A percentile compares a stretch with the other conserved stretches of the same genome.
phyloP scores from a whole-genome alignment of 345 rosid genomes.

The Dipteronia sinensis region DNA sequence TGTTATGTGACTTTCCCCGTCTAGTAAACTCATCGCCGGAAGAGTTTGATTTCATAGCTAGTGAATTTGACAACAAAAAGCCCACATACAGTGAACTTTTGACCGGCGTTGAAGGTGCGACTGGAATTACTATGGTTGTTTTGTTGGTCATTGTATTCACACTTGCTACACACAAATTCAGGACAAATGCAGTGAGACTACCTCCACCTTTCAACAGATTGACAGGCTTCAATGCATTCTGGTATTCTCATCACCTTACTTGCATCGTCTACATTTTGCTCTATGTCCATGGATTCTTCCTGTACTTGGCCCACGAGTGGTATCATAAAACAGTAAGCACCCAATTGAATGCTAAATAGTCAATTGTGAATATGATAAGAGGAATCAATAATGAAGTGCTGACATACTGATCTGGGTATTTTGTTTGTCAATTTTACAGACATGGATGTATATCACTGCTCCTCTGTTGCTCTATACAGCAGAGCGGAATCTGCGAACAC shows the following conservation, averaged over 20 bases:
- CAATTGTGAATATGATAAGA: neutral
- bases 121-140: slow-evolving; percentile 79
- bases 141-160: slow-evolving; percentile 63
- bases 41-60: slow-evolving; percentile 58
- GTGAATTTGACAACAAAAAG: slow-evolving; percentile 49
- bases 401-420: neutral
- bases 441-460: slow-evolving; percentile 88
- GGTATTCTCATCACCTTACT: slow-evolving; percentile 95
- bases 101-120: slow-evolving; percentile 67
- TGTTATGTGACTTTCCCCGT: slow-evolving; percentile 85
- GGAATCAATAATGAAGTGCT: slow-evolving; percentile 1
- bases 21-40: slow-evolving; percentile 56
- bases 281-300: slow-evolving; percentile 73
- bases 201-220: slow-evolving; percentile 79
- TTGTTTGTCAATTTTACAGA: slow-evolving; percentile 51
- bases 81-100: slow-evolving; percentile 72
- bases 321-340: slow-evolving; percentile 72
- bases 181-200: slow-evolving; percentile 67
- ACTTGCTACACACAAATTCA: slow-evolving; percentile 67
- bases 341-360: slow-evolving; percentile 2
- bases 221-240: slow-evolving; percentile 94
- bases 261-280: slow-evolving; percentile 79
- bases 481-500: slow-evolving; percentile 74
- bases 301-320: slow-evolving; percentile 69
- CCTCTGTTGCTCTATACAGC: slow-evolving; percentile 78